A percentile compares a stretch with the other conserved stretches of the same genome.
phyloP scores from a whole-genome alignment of 2,329 filamentous ascomycete genomes.

The Drechslera avenae region DNA sequence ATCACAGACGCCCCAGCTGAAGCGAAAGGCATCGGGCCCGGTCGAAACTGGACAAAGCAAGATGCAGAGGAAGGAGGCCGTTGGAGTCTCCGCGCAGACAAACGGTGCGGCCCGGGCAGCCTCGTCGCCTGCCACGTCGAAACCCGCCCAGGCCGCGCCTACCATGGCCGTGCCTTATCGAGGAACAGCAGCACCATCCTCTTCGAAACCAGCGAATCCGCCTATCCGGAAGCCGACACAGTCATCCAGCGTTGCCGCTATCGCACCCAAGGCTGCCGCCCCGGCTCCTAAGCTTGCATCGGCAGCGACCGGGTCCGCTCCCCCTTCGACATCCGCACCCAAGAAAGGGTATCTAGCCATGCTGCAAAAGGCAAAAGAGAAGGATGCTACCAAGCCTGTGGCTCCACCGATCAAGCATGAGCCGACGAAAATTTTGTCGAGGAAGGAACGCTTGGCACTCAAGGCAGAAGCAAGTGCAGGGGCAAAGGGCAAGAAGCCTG shows the following conservation, averaged over 20 bases:
- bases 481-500: constrained; percentile 42
- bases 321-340: constrained; percentile 51
- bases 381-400: constrained; percentile 51
- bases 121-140: constrained; percentile 29
- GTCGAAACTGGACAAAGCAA: constrained; percentile 39
- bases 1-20: constrained; percentile 45
- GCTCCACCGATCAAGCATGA: constrained; percentile 78
- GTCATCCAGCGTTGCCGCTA: constrained; percentile 19
- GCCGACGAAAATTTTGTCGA: constrained; percentile 67
- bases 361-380: constrained; percentile 71
- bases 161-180: constrained; percentile 43
- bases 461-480: constrained; percentile 53
- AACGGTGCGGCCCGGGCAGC: constrained; percentile 34
- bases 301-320: constrained; percentile 27
- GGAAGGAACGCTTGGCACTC: constrained; percentile 58
- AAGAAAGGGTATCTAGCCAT: constrained; percentile 79
- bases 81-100: constrained; percentile 28
- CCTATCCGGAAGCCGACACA: constrained; percentile 33
- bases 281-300: constrained; percentile 28
- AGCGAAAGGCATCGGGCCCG: constrained; percentile 50
- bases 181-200: constrained; percentile 42
- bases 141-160: constrained; percentile 27
- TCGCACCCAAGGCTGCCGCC: constrained; percentile 27
- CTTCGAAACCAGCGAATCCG: constrained; percentile 29
- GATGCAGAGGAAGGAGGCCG: constrained; percentile 41